Evolutionary conservation across 2,329 filamentous ascomycete species (phyloP).

Genomic region (Pseudogymnoascus pannorum): DNA sequence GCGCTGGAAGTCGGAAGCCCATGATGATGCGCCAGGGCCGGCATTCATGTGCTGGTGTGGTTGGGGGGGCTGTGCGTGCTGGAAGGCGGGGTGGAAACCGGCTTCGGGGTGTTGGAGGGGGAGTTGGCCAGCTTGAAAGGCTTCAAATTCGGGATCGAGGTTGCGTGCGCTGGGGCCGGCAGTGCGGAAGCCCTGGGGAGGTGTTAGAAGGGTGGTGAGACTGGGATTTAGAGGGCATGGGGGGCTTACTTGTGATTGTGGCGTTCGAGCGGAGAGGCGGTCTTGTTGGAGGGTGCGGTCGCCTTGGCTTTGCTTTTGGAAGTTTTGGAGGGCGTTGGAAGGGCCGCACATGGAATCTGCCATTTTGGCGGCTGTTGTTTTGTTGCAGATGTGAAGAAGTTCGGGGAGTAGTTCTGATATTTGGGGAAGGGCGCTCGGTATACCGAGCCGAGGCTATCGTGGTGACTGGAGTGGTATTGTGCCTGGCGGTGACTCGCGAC

Average conservation of each 20-base stretch:
- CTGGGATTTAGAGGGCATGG: neutral
- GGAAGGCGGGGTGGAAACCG: slow-evolving; percentile 12
- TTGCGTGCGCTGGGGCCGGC: slow-evolving; percentile 43
- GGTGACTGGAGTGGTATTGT: neutral
- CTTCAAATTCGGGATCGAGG: slow-evolving; percentile 61
- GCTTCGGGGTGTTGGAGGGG: slow-evolving; percentile 19
- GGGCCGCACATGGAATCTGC: slow-evolving; percentile 62
- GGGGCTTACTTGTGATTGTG: slow-evolving; percentile 45
- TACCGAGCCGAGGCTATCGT: neutral
- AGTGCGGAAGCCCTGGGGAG: slow-evolving; percentile 53
- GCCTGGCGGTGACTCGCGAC: neutral
- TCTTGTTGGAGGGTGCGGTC: slow-evolving; percentile 67
- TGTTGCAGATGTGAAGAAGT: neutral
- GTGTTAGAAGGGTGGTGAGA: slow-evolving; percentile 14
- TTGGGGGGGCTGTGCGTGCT: slow-evolving; percentile 12
- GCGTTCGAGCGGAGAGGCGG: slow-evolving; percentile 47
- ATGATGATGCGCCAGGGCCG: slow-evolving; percentile 21
- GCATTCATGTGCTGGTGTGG: slow-evolving; percentile 15
- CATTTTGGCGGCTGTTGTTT: slow-evolving; percentile 40
- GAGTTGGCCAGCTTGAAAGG: slow-evolving; percentile 51
- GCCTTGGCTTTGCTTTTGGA: slow-evolving; percentile 60
- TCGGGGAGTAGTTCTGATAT: neutral
- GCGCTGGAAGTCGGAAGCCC: slow-evolving; percentile 40
- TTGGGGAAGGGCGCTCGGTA: neutral
- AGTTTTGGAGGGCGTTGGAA: slow-evolving; percentile 63